Percentiles rank a stretch among this genome's conserved stretches.
These are phyloP conservation scores for Rhodotorula kratochvilovae DNA, from an alignment of 768 basidiomycete species.

Conservation along the genomic window DNA sequence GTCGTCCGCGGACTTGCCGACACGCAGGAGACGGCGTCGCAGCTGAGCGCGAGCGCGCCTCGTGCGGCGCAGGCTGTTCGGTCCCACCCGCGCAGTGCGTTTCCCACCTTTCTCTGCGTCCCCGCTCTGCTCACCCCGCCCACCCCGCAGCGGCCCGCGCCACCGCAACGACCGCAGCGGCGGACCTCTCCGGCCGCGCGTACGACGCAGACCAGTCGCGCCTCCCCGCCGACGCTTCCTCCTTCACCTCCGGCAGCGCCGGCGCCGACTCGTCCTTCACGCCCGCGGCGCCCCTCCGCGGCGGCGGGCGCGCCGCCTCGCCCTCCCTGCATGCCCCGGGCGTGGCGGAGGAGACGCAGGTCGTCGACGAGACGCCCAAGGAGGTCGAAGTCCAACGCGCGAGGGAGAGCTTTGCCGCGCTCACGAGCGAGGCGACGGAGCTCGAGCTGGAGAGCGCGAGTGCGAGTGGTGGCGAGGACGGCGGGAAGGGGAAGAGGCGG, in stretches of 20 bases:
- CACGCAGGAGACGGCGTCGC: neutral
- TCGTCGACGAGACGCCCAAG: constrained; percentile 25
- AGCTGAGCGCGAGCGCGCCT: neutral
- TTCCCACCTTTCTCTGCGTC: neutral
- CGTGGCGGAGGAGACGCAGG: neutral
- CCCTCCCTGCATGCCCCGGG: neutral
- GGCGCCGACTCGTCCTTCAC: neutral
- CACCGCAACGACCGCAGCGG: neutral
- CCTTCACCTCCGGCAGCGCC: neutral
- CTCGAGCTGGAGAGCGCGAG: neutral
- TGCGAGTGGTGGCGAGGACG: neutral
- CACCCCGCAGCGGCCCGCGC: neutral
- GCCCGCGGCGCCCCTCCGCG: neutral
- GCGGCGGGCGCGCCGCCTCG: neutral
- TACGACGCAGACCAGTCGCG: constrained; percentile 28
- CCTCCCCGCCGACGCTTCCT: neutral
- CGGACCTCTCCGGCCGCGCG: constrained; percentile 13
- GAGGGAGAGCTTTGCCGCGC: constrained; percentile 7
- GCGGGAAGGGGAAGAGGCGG: neutral
- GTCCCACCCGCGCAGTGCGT: neutral
- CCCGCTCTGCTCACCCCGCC: too few species aligned
- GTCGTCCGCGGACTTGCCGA: neutral
- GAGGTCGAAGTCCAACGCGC: constrained; percentile 3
- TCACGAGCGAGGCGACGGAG: constrained; percentile 1
- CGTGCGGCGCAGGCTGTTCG: neutral